Conservation (phyloP, 2,329 filamentous ascomycete genomes). For the Pezicula radicicola region DNA sequence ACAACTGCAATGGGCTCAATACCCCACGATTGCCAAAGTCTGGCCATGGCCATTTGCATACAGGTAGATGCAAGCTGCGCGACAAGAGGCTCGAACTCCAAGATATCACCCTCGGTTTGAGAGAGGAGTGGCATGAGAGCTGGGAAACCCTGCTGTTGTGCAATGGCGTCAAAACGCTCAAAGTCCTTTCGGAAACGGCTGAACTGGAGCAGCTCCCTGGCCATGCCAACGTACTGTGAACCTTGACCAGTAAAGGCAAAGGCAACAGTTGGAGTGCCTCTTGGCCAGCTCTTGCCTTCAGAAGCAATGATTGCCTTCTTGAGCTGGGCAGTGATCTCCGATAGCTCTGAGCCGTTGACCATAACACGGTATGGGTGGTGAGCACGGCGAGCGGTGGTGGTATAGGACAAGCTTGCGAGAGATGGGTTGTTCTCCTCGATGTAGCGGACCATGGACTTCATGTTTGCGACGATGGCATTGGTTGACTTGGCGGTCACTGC, state of each 20-base stretch:
- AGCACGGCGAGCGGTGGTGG: constrained; percentile 39
- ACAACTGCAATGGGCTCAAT: constrained; percentile 50
- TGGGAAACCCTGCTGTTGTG: constrained; percentile 20
- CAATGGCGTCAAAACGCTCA: constrained; percentile 18
- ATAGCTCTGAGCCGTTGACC: constrained; percentile 36
- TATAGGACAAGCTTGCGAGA: constrained; percentile 10
- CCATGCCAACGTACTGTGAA: constrained; percentile 34
- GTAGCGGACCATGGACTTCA: constrained; percentile 5
- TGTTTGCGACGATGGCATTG: constrained; percentile 5
- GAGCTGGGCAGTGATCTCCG: not conserved
- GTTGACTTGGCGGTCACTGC: constrained; percentile 43
- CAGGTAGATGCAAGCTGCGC: constrained; percentile 49
- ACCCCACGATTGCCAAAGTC: constrained; percentile 52
- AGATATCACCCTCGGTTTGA: constrained; percentile 32
- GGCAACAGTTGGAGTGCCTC: constrained; percentile 33
- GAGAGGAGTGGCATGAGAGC: constrained; percentile 36
- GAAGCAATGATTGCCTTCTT: not conserved
- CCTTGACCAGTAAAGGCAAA: constrained; percentile 11
- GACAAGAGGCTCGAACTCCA: constrained; percentile 45
- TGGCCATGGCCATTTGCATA: constrained; percentile 51
- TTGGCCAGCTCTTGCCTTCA: constrained; percentile 42
- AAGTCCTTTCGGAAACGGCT: constrained; percentile 26
- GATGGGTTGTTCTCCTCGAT: constrained; percentile 3
- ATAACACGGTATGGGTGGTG: constrained; percentile 54
- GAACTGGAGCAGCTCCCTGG: constrained; percentile 30